Base-by-base conservation (phyloP, 768 basidiomycete species). In the Mrakia hoshinonis region DNA sequence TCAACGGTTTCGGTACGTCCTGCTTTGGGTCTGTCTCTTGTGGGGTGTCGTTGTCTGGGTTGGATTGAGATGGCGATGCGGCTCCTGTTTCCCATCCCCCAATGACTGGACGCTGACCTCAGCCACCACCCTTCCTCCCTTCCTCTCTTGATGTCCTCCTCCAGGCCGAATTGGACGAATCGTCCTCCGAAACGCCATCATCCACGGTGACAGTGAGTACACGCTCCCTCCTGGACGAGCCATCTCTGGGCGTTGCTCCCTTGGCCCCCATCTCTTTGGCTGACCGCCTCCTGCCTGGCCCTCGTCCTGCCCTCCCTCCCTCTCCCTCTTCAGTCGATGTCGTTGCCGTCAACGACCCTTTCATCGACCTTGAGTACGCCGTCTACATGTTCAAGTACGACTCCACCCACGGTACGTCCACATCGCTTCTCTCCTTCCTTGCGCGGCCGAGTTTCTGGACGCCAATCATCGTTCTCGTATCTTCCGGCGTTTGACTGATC, bases 151-250 rank as follows among this genome's bases (percentile, higher is more conserved):
- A 10, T 24, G 26, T 3, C 11, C 34, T 54, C 58, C n/a, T 24
- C 15, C 79, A 92, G 95, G 95, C 85, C 95, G 96, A 85, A 98
- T 98, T 80, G 95, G 96, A 81, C 95, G 96, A 82, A 95, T 98
- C 81, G 96, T 98, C 75, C 84, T 89, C 81, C 89, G 96, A 76
- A 97, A 97, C 84, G 93, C 94, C 65, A 84, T 96, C 76, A 83
- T 86, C 76, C 82, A 85, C 78, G 80, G 83, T 68, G 86, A 87
- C 67, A 84, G 93, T 79, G 82, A 92, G n/a, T 60, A 48, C 15
- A 22, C 48, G n/a, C 47, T 38, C 38, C 39, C 36, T 26, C 31
- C 62, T 26, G 31, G 36, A 54, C 67, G 15, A 15, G 36, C 36
- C 26, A 13, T 49, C 26, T 3, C 64, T 39, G n/a, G n/a, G n/a